Evolutionary conservation across 371 early-diverging fungal species (phyloP).

Genomic region (Massospora cicadina): DNA sequence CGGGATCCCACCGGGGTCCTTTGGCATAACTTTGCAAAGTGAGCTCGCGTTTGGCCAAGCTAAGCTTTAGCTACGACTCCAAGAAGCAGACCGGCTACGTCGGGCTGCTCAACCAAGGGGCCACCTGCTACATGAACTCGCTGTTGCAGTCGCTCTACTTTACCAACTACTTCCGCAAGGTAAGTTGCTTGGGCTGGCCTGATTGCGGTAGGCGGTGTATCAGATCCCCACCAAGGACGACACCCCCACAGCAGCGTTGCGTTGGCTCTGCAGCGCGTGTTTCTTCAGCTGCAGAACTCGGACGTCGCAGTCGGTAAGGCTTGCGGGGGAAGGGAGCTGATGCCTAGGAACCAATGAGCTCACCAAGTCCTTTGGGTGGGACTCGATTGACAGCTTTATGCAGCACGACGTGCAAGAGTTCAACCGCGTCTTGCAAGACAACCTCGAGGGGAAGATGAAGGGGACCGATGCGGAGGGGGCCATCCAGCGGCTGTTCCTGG

Average conservation of each 20-base stretch:
- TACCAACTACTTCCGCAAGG: conserved; percentile 83
- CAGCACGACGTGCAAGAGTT: conserved; percentile 98
- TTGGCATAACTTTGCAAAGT: conserved; percentile 83
- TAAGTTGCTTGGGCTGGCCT: conserved; percentile 5
- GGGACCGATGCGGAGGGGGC: conserved; percentile 85
- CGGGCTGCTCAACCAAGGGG: conserved; percentile 96
- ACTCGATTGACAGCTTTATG: conserved; percentile 80
- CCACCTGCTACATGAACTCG: conserved; percentile 99
- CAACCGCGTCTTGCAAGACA: conserved; percentile 89
- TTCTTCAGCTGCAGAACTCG: conserved; percentile 70
- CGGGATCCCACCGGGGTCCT: conserved; percentile 80
- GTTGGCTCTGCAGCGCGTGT: conserved; percentile 87
- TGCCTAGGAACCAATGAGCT: conserved; percentile 68
- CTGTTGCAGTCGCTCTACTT: conserved; percentile 93
- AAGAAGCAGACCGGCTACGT: conserved; percentile 81
- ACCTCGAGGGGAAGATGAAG: conserved; percentile 89
- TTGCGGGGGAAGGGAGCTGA: neutral
- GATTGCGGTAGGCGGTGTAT: conserved; percentile 37
- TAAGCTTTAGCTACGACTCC: conserved; percentile 51
- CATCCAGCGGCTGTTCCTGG: conserved; percentile 73
- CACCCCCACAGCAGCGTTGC: conserved; percentile 69
- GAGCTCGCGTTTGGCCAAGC: conserved; percentile 12
- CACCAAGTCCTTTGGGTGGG: conserved; percentile 95
- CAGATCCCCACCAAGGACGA: conserved; percentile 81
- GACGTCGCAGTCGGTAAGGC: conserved; percentile 39